These are phyloP conservation scores for Aspergillus diversus DNA, from an alignment of 495 filamentous ascomycete genomes.

Conservation along the genomic window DNA sequence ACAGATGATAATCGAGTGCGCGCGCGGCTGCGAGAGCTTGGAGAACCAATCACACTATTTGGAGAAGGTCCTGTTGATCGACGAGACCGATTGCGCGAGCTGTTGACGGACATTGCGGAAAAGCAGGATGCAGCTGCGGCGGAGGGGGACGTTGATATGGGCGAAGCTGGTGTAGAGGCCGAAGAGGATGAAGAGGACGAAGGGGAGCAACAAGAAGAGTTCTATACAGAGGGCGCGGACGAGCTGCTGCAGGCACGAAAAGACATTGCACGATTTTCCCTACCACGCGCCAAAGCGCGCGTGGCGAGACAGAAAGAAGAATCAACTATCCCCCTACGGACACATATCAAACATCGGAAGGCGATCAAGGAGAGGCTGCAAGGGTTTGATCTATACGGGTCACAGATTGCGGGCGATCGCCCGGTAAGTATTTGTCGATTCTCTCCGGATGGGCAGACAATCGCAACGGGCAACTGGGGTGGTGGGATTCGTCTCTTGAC, in stretches of 20 bases:
- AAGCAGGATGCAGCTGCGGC: constrained; percentile 58
- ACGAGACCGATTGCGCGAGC: constrained; percentile 81
- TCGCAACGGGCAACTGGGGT: constrained; percentile 91
- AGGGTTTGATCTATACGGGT: constrained; percentile 86
- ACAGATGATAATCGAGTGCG: constrained; percentile 92
- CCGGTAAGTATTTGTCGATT: constrained; percentile 90
- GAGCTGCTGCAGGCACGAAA: constrained; percentile 77
- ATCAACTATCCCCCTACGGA: constrained; percentile 78
- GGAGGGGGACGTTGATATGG: constrained; percentile 68
- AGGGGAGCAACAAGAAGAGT: constrained; percentile 87
- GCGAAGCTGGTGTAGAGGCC: constrained; percentile 33
- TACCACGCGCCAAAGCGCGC: constrained; percentile 78
- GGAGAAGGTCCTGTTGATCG: constrained; percentile 87
- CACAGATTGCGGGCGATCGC: constrained; percentile 87
- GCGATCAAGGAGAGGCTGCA: constrained; percentile 81
- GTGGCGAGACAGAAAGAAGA: constrained; percentile 78
- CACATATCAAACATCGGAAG: constrained; percentile 89
- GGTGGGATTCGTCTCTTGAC: constrained; percentile 84
- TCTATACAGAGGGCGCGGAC: constrained; percentile 81
- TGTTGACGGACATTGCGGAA: constrained; percentile 77
- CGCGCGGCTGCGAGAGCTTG: constrained; percentile 75
- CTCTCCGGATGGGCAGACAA: constrained; percentile 78
- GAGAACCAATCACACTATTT: constrained; percentile 92
- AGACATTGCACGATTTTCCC: constrained; percentile 81
- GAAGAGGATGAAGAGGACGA: constrained; percentile 57